Conservation (phyloP, 768 basidiomycete species). For the Krasilnikovozyma curviuscula region DNA sequence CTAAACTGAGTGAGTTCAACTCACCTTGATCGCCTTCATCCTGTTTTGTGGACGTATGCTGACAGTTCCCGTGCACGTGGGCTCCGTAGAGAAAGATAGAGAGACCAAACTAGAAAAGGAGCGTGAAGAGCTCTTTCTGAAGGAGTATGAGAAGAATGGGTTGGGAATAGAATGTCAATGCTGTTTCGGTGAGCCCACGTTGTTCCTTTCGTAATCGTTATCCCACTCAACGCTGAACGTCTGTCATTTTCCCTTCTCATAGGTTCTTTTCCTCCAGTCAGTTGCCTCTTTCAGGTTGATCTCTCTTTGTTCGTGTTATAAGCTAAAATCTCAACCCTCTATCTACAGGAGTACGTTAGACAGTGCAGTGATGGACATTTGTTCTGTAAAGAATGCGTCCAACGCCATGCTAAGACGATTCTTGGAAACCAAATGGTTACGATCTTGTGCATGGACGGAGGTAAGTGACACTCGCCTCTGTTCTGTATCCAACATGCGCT, state of each 20-base stretch:
- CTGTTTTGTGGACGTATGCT: background rate
- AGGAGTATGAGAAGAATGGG: constrained; percentile 30
- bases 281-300: no score
- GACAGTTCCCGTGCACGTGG: background rate
- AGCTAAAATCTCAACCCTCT: no score
- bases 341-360: constrained; percentile 44
- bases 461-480: constrained; percentile 26
- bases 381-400: constrained; percentile 60
- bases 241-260: no score
- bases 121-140: constrained; percentile 30
- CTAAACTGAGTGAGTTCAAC: constrained; percentile 20
- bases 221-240: background rate
- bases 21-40: constrained; percentile 10
- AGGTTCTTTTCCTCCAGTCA: no score
- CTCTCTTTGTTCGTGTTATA: no score
- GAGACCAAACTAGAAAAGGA: constrained; percentile 23
- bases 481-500: background rate
- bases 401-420: constrained; percentile 43
- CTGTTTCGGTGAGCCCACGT: constrained; percentile 44
- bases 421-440: constrained; percentile 35
- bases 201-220: background rate
- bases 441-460: no score
- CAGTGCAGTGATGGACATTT: constrained; percentile 80
- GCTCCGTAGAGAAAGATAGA: constrained; percentile 1
- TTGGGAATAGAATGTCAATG: constrained; percentile 71